phyloP scores from a whole-genome alignment of 2,329 filamentous ascomycete species.

The Aspergillus tamarii region DNA sequence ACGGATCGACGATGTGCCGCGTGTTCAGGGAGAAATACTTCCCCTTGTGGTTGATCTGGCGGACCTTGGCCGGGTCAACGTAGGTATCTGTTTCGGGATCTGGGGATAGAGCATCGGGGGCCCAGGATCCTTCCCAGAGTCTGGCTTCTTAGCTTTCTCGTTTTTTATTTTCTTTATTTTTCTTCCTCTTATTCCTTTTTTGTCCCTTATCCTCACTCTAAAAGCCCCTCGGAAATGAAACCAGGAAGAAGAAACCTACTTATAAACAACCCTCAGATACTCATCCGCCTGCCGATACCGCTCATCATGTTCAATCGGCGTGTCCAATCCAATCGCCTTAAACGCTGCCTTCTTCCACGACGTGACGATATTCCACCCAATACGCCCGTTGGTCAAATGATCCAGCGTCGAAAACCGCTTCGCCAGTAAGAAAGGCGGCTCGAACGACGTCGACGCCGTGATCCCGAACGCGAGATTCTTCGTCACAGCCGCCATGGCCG shows the following conservation, averaged over 20 bases:
- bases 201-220: not conserved
- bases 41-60: slow-evolving; percentile 63
- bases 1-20: slow-evolving; percentile 57
- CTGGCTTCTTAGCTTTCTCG: slow-evolving; percentile 29
- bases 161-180: not conserved
- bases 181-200: too few species aligned
- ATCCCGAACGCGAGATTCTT: slow-evolving; percentile 67
- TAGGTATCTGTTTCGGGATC: slow-evolving; percentile 60
- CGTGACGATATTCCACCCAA: slow-evolving; percentile 71
- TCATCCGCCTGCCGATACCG: slow-evolving; percentile 65
- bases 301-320: slow-evolving; percentile 63
- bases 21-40: slow-evolving; percentile 56
- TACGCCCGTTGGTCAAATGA: slow-evolving; percentile 62
- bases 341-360: slow-evolving; percentile 65
- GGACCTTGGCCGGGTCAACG: slow-evolving; percentile 61
- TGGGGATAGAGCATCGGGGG: slow-evolving; percentile 59
- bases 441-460: slow-evolving; percentile 65
- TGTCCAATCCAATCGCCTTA: slow-evolving; percentile 64
- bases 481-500: slow-evolving; percentile 68
- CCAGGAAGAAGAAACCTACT: slow-evolving; percentile 42
- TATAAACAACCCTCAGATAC: slow-evolving; percentile 65
- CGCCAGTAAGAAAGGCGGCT: slow-evolving; percentile 64
- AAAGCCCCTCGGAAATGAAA: too few species aligned
- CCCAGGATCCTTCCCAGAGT: slow-evolving; percentile 61
- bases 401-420: slow-evolving; percentile 66